Evolutionary conservation across 129 eudicot genomes (phyloP).

Genomic region (Pseudognaphalium luteoalbum): DNA sequence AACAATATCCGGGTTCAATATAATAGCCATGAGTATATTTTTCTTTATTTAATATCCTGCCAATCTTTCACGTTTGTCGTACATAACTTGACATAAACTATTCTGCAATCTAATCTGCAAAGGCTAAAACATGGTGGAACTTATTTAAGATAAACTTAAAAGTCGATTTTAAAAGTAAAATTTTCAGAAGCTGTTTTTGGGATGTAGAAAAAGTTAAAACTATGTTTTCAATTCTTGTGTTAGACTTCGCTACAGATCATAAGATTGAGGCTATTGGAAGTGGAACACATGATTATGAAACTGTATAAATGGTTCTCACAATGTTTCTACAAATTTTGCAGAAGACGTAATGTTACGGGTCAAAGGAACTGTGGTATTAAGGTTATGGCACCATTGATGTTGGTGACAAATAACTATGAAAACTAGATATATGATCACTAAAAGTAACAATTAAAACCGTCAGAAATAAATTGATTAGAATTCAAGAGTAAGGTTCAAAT

Average conservation of each 20-base stretch:
- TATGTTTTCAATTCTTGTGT: not conserved
- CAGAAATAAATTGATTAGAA: not conserved
- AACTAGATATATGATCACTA: no score
- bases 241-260: not conserved
- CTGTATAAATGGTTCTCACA: not conserved
- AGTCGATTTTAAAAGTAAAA: not conserved
- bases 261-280: not conserved
- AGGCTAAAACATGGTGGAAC: not conserved
- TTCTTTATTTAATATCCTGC: not conserved
- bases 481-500: no score
- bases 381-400: no score
- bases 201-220: not conserved
- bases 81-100: not conserved
- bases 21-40: constrained; percentile 20
- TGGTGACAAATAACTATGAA: no score
- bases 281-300: not conserved
- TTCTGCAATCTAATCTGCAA: not conserved
- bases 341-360: not conserved
- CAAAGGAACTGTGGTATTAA: not conserved
- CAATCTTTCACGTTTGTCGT: not conserved
- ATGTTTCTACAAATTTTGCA: not conserved
- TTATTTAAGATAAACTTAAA: not conserved
- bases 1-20: constrained; percentile 36
- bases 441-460: no score
- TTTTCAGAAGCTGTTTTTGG: not conserved